Evolutionary conservation across 2,329 filamentous ascomycete species (phyloP).

Genomic region (Scorias spongiosa): DNA sequence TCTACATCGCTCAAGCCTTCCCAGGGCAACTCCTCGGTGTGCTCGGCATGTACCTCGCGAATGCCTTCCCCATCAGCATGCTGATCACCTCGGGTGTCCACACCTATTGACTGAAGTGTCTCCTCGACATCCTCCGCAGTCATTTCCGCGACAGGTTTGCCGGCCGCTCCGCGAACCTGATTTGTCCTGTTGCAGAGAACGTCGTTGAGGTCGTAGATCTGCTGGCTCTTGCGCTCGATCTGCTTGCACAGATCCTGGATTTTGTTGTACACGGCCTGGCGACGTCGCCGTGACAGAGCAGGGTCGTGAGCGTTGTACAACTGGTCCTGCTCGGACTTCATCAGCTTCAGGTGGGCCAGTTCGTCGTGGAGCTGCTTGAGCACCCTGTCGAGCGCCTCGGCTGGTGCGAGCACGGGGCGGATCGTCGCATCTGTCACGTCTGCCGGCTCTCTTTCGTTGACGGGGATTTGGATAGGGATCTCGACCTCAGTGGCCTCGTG

Average conservation of each 20-base stretch:
- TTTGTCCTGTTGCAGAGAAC: constrained; percentile 63
- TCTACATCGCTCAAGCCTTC: constrained; percentile 16
- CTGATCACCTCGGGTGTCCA: constrained; percentile 16
- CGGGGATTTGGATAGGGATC: constrained; percentile 25
- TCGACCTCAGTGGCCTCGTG: constrained; percentile 20
- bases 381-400: constrained; percentile 61
- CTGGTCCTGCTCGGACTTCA: constrained; percentile 46
- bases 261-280: constrained; percentile 43
- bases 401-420: constrained; percentile 49
- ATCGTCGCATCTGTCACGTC: constrained; percentile 44
- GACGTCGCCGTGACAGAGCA: constrained; percentile 47
- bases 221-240: constrained; percentile 59
- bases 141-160: constrained; percentile 16
- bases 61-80: constrained; percentile 8
- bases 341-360: constrained; percentile 57
- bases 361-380: constrained; percentile 74
- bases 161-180: constrained; percentile 46
- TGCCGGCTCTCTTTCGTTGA: constrained; percentile 15
- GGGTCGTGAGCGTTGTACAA: constrained; percentile 54
- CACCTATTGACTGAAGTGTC: constrained; percentile 25
- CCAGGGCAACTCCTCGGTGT: constrained; percentile 17
- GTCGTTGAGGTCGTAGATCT: constrained; percentile 72
- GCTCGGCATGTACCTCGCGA: constrained; percentile 13
- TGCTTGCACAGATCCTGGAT: constrained; percentile 47
- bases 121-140: constrained; percentile 27